Evolutionary conservation across 1,284 basidiomycete species (phyloP), one percentile per base, ranked within the genome.

Genomic region (Gymnopus androsaceus): DNA sequence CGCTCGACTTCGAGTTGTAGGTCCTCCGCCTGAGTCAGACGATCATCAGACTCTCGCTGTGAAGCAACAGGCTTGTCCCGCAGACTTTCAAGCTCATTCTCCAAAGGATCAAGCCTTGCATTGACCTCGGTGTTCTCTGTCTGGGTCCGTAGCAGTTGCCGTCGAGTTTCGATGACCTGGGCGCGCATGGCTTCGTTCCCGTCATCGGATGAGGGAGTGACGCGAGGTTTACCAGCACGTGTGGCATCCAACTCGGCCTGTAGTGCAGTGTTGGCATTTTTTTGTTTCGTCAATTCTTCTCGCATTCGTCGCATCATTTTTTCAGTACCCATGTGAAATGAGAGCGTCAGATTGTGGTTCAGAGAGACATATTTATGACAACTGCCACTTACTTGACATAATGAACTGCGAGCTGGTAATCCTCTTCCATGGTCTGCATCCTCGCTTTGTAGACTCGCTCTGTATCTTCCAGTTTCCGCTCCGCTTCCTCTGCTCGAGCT

Each of bases 231-330:
- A 23, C 68, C 82, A 52, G 83, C 83, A 25, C 87, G 86, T 42
- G 81, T 66, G 4, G 75, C 69, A 61, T 95, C 93, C 25, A 95
- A 78, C 66, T 96, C 92, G 17, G 81, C 72, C 67, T 95, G 92
- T 38, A 98, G 82, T 60, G 80, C 77, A 41, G 84, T 78, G 69
- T 94, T 95, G 45, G 86, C 73, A 54, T 81, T 78, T 75, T 96
- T 96, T 71, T 95, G 91, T 74, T 92, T 95, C 59, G 85, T 90
- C 56, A 96, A 75, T 68, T 97, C 95, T 64, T 94, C 92, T 72
- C 95, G 95, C 90, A 99, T 95, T 64, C 92, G 87, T 63, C 95
- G 88, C 78, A 98, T 91, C 88, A 99, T 96, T 77, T 98, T 98
- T 74, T 99, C 97, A 1, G 95, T 98, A 52, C 95, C 94, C 81